A percentile compares a stretch with the other conserved stretches of the same genome.
These are phyloP conservation scores for Aquilaria malaccensis DNA, from an alignment of 345 rosid genomes.

Conservation along the genomic window DNA sequence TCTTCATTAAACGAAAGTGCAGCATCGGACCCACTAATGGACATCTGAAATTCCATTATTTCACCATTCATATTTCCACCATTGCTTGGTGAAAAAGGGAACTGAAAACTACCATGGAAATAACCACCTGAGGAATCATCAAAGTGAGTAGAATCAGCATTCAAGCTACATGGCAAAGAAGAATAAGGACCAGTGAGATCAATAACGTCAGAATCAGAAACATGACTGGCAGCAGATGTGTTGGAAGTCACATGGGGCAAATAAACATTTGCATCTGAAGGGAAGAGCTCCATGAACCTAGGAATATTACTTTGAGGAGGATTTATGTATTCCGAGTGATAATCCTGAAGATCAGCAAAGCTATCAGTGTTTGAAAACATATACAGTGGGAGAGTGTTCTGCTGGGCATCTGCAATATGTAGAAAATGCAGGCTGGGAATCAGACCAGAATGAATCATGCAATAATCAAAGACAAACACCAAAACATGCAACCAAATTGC, in stretches of 20 bases:
- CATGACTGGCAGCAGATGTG: constrained; percentile 30
- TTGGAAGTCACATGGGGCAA: constrained; percentile 17
- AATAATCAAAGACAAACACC: neutral
- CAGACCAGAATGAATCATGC: neutral
- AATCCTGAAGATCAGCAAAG: constrained; percentile 11
- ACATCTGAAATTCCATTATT: constrained; percentile 24
- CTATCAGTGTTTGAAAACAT: constrained; percentile 13
- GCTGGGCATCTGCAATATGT: constrained; percentile 35
- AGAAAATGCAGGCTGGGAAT: constrained; percentile 20
- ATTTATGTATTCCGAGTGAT: constrained; percentile 20
- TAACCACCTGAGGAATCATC: constrained; percentile 19
- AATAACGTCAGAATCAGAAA: constrained; percentile 33
- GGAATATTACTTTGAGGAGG: constrained; percentile 17
- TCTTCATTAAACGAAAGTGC: constrained; percentile 25
- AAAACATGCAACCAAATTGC: constrained; percentile 8
- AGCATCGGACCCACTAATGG: constrained; percentile 16
- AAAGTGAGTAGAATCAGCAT: constrained; percentile 12
- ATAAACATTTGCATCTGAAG: constrained; percentile 21
- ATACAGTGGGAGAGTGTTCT: constrained; percentile 17
- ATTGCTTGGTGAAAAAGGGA: constrained; percentile 23
- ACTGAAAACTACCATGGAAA: constrained; percentile 14
- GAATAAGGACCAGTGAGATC: constrained; percentile 25
- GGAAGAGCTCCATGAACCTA: constrained; percentile 10
- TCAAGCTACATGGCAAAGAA: constrained; percentile 24
- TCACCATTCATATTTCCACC: constrained; percentile 39